Base-by-base conservation (phyloP, 2,329 filamentous ascomycete species). In the Herpotrichia juniperi region DNA sequence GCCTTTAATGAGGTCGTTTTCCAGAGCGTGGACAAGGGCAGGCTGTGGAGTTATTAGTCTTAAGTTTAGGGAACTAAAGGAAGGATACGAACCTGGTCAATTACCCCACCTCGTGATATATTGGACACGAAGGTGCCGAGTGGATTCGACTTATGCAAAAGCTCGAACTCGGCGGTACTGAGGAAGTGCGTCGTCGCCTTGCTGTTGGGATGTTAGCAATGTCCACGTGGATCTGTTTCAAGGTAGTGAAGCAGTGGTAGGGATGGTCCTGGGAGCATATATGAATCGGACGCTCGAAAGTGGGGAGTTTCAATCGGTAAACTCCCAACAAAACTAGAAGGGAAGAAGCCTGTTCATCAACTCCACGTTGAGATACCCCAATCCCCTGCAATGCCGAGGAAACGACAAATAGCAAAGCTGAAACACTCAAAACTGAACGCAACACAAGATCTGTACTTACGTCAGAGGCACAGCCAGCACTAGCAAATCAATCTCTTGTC, bases 91-190 rank as follows among this genome's bases (percentile, higher is more conserved):
- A n/a, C n/a, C n/a, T n/a, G 83, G 46, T 87, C 79, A 12, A 90
- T 71, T 35, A 89, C 82, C 28, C 76, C 76, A 0, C 87, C 90
- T 1, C 90, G 82, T 0, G 86, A 84, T 57, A 93, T 89, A 63
- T 93, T 93, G 45, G 84, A 82, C 6, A 93, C 63, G 55, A 87
- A 90, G 0, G 86, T 83, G 31, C 78, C 66, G 28, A 73, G 68
- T 2, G 71, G 62, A 9, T 71, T 71, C 39, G 63, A 64, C 17
- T 73, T 72, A 9, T 79, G 75, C n/a, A 91, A 75, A 7, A 83
- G 61, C 1, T 74, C 68, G 58, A 86, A 83, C 64, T 87, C 84
- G 14, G 77, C 72, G 2, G 73, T 76, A 2, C 78, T 78, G n/a
- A 87, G 73, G 40, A 87, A 69, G 58, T 81, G 75, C 2, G 73